A percentile compares a stretch with the other conserved stretches of the same genome.
Evolutionary conservation across 2,329 filamentous ascomycete species (phyloP).

Genomic region (Aspergillus texensis): DNA sequence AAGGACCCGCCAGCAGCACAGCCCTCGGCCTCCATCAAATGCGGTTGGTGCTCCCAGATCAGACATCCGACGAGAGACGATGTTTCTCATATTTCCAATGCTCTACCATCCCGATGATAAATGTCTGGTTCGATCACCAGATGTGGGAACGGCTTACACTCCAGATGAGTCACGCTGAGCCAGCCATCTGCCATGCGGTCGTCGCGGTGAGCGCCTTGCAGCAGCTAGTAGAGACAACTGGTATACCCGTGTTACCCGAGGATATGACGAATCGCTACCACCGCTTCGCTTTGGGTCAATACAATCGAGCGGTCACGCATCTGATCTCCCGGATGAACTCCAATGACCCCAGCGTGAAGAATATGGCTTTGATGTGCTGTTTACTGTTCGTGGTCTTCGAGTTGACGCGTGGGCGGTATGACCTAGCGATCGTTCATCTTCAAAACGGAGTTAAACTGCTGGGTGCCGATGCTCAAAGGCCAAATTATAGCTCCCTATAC

Average conservation of each 20-base stretch:
- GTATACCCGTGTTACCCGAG: slow-evolving; percentile 3
- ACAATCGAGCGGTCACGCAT: neutral
- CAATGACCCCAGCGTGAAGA: slow-evolving; percentile 10
- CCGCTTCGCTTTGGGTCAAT: slow-evolving; percentile 15
- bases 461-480: neutral
- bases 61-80: slow-evolving; percentile 22
- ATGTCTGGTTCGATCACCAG: slow-evolving; percentile 16
- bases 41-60: neutral
- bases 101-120: slow-evolving; percentile 19
- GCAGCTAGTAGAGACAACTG: neutral
- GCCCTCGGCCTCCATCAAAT: neutral
- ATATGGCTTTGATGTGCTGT: slow-evolving; percentile 13
- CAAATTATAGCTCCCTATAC: too few species aligned
- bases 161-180: slow-evolving; percentile 8
- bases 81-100: slow-evolving; percentile 22
- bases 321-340: slow-evolving; percentile 8
- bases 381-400: slow-evolving; percentile 13
- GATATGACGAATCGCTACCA: slow-evolving; percentile 11
- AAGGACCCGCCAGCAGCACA: neutral
- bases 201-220: slow-evolving; percentile 12
- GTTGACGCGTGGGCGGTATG: slow-evolving; percentile 10
- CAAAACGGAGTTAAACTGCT: slow-evolving; percentile 8
- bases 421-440: slow-evolving; percentile 13
- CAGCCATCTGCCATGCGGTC: slow-evolving; percentile 13
- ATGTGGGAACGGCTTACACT: slow-evolving; percentile 12